Conservation (phyloP, 208 protist species). For the Ichthyophonus hoferi region DNA sequence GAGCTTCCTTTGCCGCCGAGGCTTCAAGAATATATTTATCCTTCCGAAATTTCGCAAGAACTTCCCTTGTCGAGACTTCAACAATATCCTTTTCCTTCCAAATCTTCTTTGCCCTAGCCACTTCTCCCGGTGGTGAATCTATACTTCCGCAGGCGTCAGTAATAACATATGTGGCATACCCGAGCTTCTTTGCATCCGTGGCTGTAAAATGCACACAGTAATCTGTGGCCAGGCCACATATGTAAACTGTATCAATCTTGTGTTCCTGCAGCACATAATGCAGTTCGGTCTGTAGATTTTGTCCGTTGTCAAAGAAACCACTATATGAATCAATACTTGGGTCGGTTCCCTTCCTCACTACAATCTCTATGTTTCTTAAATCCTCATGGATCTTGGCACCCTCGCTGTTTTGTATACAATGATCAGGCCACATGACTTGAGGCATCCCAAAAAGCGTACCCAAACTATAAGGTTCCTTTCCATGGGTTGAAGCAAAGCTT, state of each 20-base stretch:
- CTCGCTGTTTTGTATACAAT: constrained; percentile 19
- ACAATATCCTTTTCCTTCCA: constrained; percentile 43
- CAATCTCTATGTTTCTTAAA: background rate
- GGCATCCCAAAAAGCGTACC: background rate
- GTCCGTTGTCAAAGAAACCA: constrained; percentile 21
- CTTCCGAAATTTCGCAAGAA: too few relatives aligned
- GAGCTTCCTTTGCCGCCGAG: too few relatives aligned
- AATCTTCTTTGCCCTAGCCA: background rate
- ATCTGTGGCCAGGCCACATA: constrained; percentile 31
- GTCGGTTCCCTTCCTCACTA: constrained; percentile 11
- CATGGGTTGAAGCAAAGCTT: constrained; percentile 18
- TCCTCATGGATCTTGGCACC: constrained; percentile 16
- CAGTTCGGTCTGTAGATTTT: background rate
- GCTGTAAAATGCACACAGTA: constrained; percentile 28
- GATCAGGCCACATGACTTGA: constrained; percentile 38
- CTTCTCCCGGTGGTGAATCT: background rate
- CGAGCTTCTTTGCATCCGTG: constrained; percentile 26
- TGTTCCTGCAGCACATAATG: background rate
- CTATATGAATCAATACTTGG: background rate
- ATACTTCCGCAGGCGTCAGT: constrained; percentile 4
- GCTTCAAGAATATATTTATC: too few relatives aligned
- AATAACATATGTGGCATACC: constrained; percentile 61
- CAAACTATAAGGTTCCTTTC: background rate
- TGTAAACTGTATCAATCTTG: background rate
- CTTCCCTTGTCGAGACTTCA: constrained; percentile 43